Percentiles rank a stretch among this genome's conserved stretches.
These are phyloP conservation scores for Acephala macrosclerotiorum DNA, from an alignment of 2,329 filamentous ascomycete genomes.

Conservation along the genomic window DNA sequence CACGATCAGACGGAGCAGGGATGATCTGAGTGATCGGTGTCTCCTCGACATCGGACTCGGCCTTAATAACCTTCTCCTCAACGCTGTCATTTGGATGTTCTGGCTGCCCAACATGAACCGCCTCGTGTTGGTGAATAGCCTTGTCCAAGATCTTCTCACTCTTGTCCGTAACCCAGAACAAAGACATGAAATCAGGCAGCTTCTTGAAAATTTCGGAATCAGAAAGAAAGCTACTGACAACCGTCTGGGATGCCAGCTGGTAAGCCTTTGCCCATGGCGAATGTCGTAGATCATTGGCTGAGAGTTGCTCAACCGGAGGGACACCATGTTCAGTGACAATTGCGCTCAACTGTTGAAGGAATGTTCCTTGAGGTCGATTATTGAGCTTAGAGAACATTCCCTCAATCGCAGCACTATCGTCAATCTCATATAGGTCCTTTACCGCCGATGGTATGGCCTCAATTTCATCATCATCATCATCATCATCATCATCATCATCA, in stretches of 20 bases:
- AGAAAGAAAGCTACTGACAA: slow-evolving; percentile 1
- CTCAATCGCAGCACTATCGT: slow-evolving; percentile 15
- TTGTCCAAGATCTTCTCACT: neutral
- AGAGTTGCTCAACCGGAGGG: neutral
- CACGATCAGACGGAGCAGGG: neutral
- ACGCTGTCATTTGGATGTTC: neutral
- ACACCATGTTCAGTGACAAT: neutral
- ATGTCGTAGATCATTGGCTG: neutral
- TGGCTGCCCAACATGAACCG: neutral
- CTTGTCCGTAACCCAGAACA: neutral
- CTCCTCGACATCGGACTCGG: neutral
- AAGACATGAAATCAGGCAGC: slow-evolving; percentile 1
- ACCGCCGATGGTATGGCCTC: neutral
- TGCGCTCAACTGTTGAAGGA: slow-evolving; percentile 8
- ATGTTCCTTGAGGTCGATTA: neutral
- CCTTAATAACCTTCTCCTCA: neutral
- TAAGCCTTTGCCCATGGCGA: neutral
- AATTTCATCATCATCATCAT: slow-evolving; percentile 16
- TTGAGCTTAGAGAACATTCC: slow-evolving; percentile 19
- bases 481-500: slow-evolving; percentile 21
- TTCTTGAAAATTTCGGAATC: slow-evolving; percentile 1
- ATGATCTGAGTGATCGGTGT: neutral
- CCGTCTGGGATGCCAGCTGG: neutral
- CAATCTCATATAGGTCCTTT: slow-evolving; percentile 20
- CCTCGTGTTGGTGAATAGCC: neutral